Percentiles rank a stretch among this genome's conserved stretches.
Evolutionary conservation across 2,329 filamentous ascomycete genomes (phyloP).

Genomic region (Diaporthe sp.): DNA sequence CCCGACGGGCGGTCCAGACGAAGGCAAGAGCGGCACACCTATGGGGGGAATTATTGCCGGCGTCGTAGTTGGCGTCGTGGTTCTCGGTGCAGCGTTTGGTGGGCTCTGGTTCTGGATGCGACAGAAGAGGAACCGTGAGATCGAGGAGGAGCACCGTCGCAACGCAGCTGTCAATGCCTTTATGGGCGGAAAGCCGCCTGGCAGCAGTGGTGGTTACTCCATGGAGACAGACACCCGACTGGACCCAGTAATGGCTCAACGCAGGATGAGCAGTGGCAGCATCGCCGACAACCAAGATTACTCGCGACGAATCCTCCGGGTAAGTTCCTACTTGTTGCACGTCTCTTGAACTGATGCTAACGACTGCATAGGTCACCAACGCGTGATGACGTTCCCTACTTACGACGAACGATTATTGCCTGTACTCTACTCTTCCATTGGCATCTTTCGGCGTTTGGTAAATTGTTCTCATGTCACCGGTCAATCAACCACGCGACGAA

Average conservation of each 20-base stretch:
- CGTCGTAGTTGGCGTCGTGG: conserved; percentile 86
- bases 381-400: conserved; percentile 59
- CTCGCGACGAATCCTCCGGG: conserved; percentile 94
- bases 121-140: conserved; percentile 79
- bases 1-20: conserved; percentile 44
- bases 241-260: conserved; percentile 86
- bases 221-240: conserved; percentile 83
- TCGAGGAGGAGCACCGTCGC: conserved; percentile 87
- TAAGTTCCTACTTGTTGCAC: conserved; percentile 58
- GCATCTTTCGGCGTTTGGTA: conserved; percentile 55
- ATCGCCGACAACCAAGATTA: conserved; percentile 98
- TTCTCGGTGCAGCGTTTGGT: conserved; percentile 73
- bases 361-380: conserved; percentile 65
- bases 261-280: conserved; percentile 92
- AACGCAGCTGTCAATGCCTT: conserved; percentile 86
- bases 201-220: conserved; percentile 74
- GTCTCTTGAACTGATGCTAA: conserved; percentile 39
- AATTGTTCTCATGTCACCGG: conserved; percentile 46
- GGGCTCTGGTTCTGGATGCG: conserved; percentile 82
- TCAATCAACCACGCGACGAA: conserved; percentile 43
- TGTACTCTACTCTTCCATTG: conserved; percentile 54
- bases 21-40: conserved; percentile 63
- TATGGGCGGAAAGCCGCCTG: conserved; percentile 74
- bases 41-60: conserved; percentile 90
- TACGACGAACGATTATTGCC: conserved; percentile 54